Base-by-base conservation (phyloP, 1,284 basidiomycete genomes). In the Exobasidium cylindrosporum region DNA sequence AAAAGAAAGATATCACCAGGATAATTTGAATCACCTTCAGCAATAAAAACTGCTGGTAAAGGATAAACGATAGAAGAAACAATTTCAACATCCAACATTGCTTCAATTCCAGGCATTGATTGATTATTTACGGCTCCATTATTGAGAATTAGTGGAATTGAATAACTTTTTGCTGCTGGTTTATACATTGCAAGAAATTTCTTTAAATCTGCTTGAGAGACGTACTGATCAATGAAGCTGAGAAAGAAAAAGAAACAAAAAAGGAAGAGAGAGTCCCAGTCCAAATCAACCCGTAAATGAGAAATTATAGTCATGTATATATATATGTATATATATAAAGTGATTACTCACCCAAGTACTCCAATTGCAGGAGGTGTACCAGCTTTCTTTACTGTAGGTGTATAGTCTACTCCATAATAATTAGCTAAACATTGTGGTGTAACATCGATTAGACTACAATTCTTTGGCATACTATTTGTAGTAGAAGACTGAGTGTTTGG, bases 11-110 rank as follows among this genome's bases (percentile, higher is more conserved):
- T 63, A 44, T 66, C 64, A 14, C 60, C 62, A 7, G 17, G 29
- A 17, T 32, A 54, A 23, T 54, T n/a, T 6, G 29, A 13, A 21
- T 26, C 60, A 17, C 64, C 64, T 23, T 57, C 50, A 29, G 26
- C 45, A 17, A 58, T 21, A 54, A 59, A 63, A 4, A 23, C 57
- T 17, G 61, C 46, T 17, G 43, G 21, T 3, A 65, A 54, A 2
- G 64, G 64, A 30, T 64, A 65, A n/a, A 56, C 59, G 4, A 32
- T 29, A 4, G 32, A 28, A 10, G 46, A 32, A 17, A 65, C 60
- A 13, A 46, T 65, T 53, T 65, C 62, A 2, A 54, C 52, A 28
- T 65, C 63, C 21, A 65, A 56, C 54, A 63, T 64, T 21, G 63
- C 61, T 46, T 64, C 63, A 4, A 43, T 35, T 23, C 63, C 63